Conservation (phyloP, 306 rosid species). For the Begonia fuchsioides region DNA sequence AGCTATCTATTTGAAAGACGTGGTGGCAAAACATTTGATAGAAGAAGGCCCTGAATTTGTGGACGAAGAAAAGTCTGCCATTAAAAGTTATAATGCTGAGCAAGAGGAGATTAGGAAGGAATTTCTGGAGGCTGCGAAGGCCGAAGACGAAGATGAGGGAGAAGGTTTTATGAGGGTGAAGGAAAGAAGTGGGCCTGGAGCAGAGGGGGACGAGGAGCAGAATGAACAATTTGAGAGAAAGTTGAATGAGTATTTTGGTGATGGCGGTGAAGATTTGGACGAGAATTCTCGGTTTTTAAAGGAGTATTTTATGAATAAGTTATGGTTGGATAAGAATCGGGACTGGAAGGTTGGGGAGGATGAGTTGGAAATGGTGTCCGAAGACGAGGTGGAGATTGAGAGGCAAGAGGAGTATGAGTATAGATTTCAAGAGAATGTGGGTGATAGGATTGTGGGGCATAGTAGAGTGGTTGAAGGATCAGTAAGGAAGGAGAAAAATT, state of each 20-base stretch:
- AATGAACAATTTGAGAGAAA: constrained; percentile 31
- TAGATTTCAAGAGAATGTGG: constrained; percentile 64
- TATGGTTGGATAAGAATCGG: constrained; percentile 36
- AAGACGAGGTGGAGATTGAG: constrained; percentile 60
- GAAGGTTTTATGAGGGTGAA: constrained; percentile 36
- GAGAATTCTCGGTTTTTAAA: constrained; percentile 39
- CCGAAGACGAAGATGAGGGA: constrained; percentile 28
- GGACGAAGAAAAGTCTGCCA: constrained; percentile 8
- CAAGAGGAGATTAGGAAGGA: constrained; percentile 51
- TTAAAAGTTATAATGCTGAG: constrained; percentile 40
- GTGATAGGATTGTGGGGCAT: constrained; percentile 69
- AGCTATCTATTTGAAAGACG: constrained; percentile 55
- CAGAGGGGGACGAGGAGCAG: constrained; percentile 22
- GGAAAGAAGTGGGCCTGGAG: constrained; percentile 4
- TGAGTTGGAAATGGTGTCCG: constrained; percentile 42
- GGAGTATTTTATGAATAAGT: constrained; percentile 40
- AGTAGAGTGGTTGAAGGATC: constrained; percentile 58
- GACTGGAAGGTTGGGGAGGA: constrained; percentile 26
- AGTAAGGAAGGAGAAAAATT: constrained; percentile 67
- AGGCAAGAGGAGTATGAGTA: constrained; percentile 72
- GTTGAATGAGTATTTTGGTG: constrained; percentile 57
- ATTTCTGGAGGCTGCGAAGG: constrained; percentile 39
- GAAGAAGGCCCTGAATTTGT: constrained; percentile 55
- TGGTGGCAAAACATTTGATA: constrained; percentile 48
- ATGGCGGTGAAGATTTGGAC: constrained; percentile 22